Percentiles rank a stretch among this genome's conserved stretches.
Evolutionary conservation across 2,329 filamentous ascomycete species (phyloP).

Genomic region (Trichoderma sp.): DNA sequence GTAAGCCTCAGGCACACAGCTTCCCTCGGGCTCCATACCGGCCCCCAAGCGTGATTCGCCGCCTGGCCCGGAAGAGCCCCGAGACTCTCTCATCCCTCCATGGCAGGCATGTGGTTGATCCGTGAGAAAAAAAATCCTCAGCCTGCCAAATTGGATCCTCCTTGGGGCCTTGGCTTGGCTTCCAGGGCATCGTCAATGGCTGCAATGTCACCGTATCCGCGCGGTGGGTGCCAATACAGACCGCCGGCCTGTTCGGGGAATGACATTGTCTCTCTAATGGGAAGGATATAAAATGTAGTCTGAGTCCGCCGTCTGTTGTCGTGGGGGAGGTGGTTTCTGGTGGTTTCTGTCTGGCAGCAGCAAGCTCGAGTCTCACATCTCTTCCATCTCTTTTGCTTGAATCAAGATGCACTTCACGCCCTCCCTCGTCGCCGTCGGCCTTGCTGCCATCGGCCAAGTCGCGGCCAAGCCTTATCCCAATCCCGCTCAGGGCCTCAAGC

Average conservation of each 20-base stretch:
- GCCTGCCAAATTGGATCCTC: not conserved
- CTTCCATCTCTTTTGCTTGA: not conserved
- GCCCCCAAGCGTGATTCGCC: not conserved
- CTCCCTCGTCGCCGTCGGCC: slow-evolving; percentile 30
- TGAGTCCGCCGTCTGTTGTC: not conserved
- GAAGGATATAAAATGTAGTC: not conserved
- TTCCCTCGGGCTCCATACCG: not conserved
- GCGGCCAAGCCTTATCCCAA: slow-evolving; percentile 28
- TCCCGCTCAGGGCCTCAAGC: slow-evolving; percentile 25
- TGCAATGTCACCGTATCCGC: not conserved
- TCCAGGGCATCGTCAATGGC: not conserved
- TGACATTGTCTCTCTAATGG: not conserved
- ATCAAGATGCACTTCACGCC: slow-evolving; percentile 34
- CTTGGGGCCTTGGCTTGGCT: not conserved
- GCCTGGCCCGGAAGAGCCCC: not conserved
- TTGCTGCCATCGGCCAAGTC: slow-evolving; percentile 30
- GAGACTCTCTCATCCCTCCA: not conserved
- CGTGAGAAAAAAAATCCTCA: not conserved
- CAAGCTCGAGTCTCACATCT: not conserved
- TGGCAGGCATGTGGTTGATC: not conserved
- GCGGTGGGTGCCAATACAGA: not conserved
- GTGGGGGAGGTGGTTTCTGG: not conserved
- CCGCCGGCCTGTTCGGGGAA: not conserved
- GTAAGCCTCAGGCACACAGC: slow-evolving; percentile 1
- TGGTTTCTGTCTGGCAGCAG: not conserved